A percentile compares a stretch with the other conserved stretches of the same genome.
Evolutionary conservation across 768 basidiomycete genomes (phyloP).

Genomic region (Tulasnella sp.): DNA sequence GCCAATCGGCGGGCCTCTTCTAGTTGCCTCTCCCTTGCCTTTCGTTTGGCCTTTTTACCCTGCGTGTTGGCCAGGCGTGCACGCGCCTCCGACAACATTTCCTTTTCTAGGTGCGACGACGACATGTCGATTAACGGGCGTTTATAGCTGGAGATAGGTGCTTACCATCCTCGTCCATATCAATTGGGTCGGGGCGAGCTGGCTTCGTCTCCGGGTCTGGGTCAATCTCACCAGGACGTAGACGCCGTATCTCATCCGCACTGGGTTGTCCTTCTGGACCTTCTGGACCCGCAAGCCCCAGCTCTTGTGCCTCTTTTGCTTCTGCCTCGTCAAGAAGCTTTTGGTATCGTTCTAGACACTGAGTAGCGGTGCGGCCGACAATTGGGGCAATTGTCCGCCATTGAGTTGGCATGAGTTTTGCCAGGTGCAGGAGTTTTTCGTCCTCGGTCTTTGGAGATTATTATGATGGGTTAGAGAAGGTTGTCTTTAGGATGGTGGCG

Average conservation of each 20-base stretch:
- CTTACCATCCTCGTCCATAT: constrained; percentile 98
- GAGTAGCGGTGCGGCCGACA: constrained; percentile 93
- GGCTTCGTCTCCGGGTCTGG: constrained; percentile 98
- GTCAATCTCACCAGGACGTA: constrained; percentile 95
- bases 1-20: constrained; percentile 93
- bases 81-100: constrained; percentile 98
- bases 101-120: constrained; percentile 58
- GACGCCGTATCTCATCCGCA: constrained; percentile 80
- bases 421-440: constrained; percentile 93
- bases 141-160: constrained; percentile 10
- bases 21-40: constrained; percentile 91
- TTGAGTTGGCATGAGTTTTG: constrained; percentile 98
- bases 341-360: constrained; percentile 96
- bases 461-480: neutral
- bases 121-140: constrained; percentile 9
- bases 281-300: constrained; percentile 72
- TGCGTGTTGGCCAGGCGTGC: constrained; percentile 97
- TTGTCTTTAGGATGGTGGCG: neutral
- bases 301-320: constrained; percentile 88
- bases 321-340: constrained; percentile 96
- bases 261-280: constrained; percentile 68
- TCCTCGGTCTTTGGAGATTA: constrained; percentile 64
- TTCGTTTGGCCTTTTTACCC: constrained; percentile 98
- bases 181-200: constrained; percentile 95
- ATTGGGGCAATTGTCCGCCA: constrained; percentile 99